Evolutionary conservation across 768 basidiomycete genomes (phyloP), one percentile per base, ranked within the genome.

Genomic region (Phylloporus rhodoxanthus): DNA sequence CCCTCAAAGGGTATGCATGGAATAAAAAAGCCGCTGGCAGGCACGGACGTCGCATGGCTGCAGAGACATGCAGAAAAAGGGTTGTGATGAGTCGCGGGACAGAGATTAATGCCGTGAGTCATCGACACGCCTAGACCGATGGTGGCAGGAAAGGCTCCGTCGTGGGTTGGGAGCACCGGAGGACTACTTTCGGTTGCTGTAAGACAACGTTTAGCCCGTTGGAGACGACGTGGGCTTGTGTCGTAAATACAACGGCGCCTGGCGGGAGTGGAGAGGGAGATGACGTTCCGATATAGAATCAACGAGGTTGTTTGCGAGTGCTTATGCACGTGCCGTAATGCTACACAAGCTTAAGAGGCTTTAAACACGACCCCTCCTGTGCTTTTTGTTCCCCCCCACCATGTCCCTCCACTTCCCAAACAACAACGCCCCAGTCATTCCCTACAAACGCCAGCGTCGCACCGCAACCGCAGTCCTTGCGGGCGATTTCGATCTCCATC

Each of bases 401-500:
- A 60, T 67, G 59, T 57, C 61, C 50, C 53, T 61, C 50, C 48
- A 60, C n/a, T 26, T 46, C 7, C 52, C 63, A 14, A 36, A 14
- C 26, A 49, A 36, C 45, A 38, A 53, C 32, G 47, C 46, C 28
- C 21, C 45, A 2, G 25, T 58, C 42, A 62, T 53, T 38, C 55
- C 64, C 9, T 45, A 60, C 53, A 75, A 73, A 51, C 68, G 69
- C 25, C 65, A 60, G 3, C 73, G 76, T 19, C 83, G 88, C 51
- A 83, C 78, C 42, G 88, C 88, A 38, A 91, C 88, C 8, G 64
- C 81, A 8, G 83, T 90, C 36, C 78, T 89, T 68, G 81, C 86
- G 0, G 88, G 88, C 57, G 70, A 75, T 62, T 88, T 87, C 66
- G 88, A 90, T 70, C 64, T 74, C 5, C 75, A 75, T 17, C 81